These are phyloP conservation scores for Geotrichum citri-aurantii DNA, from an alignment of 1,139 yeast species.

Conservation along the genomic window DNA sequence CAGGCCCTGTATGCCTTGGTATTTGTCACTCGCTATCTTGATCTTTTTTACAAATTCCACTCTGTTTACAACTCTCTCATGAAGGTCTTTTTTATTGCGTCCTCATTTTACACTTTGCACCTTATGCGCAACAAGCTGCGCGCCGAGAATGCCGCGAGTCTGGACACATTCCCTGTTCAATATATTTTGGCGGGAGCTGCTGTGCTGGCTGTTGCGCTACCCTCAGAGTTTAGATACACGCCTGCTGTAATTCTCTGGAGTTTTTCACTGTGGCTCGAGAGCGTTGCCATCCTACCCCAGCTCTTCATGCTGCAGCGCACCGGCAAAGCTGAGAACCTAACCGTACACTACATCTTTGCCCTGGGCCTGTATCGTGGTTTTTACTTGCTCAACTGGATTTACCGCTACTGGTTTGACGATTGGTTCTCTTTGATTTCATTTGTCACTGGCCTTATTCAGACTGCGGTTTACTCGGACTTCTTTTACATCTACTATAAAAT, in stretches of 20 bases:
- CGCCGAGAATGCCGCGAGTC: slow-evolving; percentile 42
- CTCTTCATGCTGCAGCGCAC: slow-evolving; percentile 82
- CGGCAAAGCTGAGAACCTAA: slow-evolving; percentile 82
- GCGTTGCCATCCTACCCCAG: slow-evolving; percentile 89
- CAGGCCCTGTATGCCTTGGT: slow-evolving; percentile 76
- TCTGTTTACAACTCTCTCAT: slow-evolving; percentile 73
- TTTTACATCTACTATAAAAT: slow-evolving; percentile 82
- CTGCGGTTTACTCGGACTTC: slow-evolving; percentile 85
- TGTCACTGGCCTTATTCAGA: slow-evolving; percentile 77
- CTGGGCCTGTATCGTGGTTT: slow-evolving; percentile 83
- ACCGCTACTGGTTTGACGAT: slow-evolving; percentile 67
- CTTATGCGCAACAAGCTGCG: slow-evolving; percentile 61
- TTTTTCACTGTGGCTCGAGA: slow-evolving; percentile 52
- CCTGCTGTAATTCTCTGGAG: slow-evolving; percentile 46
- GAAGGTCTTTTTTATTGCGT: slow-evolving; percentile 72
- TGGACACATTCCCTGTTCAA: slow-evolving; percentile 73
- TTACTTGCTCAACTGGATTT: slow-evolving; percentile 92
- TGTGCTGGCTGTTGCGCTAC: slow-evolving; percentile 58
- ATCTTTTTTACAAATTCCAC: slow-evolving; percentile 44
- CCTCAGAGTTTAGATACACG: slow-evolving; percentile 42
- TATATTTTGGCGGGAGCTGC: slow-evolving; percentile 64
- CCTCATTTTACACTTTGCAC: slow-evolving; percentile 71
- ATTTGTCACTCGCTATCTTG: slow-evolving; percentile 73
- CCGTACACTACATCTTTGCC: slow-evolving; percentile 90
- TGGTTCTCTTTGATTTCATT: slow-evolving; percentile 68